phyloP scores from a whole-genome alignment of 768 basidiomycete genomes.

The Sutorius australiensis region DNA sequence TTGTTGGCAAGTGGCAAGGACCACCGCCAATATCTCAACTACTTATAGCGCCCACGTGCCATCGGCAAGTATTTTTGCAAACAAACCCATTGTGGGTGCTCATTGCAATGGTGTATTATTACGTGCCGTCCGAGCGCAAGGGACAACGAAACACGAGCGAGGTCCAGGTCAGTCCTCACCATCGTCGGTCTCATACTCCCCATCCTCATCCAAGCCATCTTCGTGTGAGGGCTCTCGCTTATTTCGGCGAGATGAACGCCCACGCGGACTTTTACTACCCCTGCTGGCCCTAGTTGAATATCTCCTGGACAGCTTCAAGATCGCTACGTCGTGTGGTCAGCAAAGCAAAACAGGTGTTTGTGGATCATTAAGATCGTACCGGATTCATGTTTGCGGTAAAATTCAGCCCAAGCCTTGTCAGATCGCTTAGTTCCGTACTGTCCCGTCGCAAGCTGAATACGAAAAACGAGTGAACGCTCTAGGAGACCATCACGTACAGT shows the following conservation, averaged over 20 bases:
- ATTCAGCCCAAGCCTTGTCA: conserved; percentile 58
- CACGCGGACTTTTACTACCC: conserved; percentile 16
- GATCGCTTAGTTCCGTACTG: conserved; percentile 50
- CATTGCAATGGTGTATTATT: conserved; percentile 2
- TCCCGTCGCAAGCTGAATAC: conserved; percentile 1
- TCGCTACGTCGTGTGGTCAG: conserved; percentile 15
- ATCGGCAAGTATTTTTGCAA: conserved; percentile 7
- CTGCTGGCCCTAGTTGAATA: conserved; percentile 18
- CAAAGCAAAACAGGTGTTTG: background rate
- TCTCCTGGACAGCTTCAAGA: conserved; percentile 25
- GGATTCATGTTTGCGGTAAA: conserved; percentile 49
- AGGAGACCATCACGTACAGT: conserved; percentile 36
- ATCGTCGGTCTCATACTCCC: conserved; percentile 21
- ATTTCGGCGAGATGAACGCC: conserved; percentile 23
- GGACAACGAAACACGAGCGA: conserved; percentile 1
- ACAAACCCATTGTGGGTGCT: conserved; percentile 6
- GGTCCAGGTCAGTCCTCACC: conserved; percentile 5
- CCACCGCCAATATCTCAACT: conserved; percentile 7
- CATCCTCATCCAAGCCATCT: conserved; percentile 15
- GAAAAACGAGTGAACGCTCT: background rate
- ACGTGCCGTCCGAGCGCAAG: conserved; percentile 2
- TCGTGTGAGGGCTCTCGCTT: conserved; percentile 3
- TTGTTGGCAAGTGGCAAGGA: conserved; percentile 17
- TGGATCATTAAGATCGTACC: conserved; percentile 34
- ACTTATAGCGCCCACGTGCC: conserved; percentile 34